These are phyloP conservation scores for Rhodotorula sp. DNA, from an alignment of 1,284 basidiomycete species.

Conservation along the genomic window DNA sequence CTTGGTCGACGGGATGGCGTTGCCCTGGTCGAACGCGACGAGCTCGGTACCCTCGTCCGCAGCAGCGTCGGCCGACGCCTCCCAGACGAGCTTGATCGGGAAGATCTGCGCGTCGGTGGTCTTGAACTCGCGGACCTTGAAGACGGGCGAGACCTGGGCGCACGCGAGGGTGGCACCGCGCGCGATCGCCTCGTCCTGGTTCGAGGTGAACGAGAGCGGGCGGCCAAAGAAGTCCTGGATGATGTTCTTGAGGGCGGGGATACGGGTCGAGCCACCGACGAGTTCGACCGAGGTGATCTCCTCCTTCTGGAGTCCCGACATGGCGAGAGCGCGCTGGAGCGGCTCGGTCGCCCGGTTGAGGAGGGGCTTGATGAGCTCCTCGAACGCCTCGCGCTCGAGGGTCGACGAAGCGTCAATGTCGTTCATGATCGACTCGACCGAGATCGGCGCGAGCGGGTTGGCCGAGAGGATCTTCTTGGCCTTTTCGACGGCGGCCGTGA, in stretches of 20 bases:
- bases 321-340: conserved; percentile 59
- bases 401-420: conserved; percentile 71
- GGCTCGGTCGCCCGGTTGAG: conserved; percentile 60
- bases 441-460: conserved; percentile 78
- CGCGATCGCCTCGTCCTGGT: conserved; percentile 91
- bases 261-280: conserved; percentile 65
- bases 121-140: conserved; percentile 90
- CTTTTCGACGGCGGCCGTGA: conserved; percentile 71
- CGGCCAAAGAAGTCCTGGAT: conserved; percentile 68
- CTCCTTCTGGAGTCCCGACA: conserved; percentile 61
- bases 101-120: conserved; percentile 78
- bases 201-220: conserved; percentile 77
- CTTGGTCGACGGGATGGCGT: conserved; percentile 80
- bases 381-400: conserved; percentile 62
- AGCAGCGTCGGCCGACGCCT: conserved; percentile 62
- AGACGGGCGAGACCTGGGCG: conserved; percentile 89
- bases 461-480: conserved; percentile 74
- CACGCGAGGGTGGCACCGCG: conserved; percentile 92
- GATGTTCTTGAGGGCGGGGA: conserved; percentile 66
- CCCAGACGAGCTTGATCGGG: conserved; percentile 85
- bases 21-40: conserved; percentile 77
- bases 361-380: conserved; percentile 59
- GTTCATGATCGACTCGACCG: conserved; percentile 89
- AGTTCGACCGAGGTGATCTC: conserved; percentile 67
- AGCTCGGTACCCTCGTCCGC: conserved; percentile 81